These are phyloP conservation scores for Cladosporium austrohemisphaericum DNA, from an alignment of 2,329 filamentous ascomycete genomes.

Conservation along the genomic window DNA sequence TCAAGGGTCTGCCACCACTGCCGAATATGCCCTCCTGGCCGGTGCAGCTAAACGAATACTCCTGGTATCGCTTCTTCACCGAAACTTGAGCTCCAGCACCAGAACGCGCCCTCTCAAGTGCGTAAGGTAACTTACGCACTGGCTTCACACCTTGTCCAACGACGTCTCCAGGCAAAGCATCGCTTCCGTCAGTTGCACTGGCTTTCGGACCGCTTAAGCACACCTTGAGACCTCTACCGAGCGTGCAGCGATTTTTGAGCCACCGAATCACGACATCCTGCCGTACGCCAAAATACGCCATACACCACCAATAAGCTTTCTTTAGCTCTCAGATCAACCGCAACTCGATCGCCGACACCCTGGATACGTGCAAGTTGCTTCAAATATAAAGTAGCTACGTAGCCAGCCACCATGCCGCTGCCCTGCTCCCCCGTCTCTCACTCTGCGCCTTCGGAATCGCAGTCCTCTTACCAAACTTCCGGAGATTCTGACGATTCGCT, in stretches of 20 bases:
- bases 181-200: too few species aligned
- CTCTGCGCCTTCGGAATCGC: slow-evolving; percentile 27
- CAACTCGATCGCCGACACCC: neutral
- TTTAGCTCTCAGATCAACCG: slow-evolving; percentile 8
- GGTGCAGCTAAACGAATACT: slow-evolving; percentile 17
- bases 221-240: slow-evolving; percentile 18
- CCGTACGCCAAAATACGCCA: slow-evolving; percentile 7
- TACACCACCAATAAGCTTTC: slow-evolving; percentile 15
- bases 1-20: neutral
- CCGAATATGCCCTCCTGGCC: slow-evolving; percentile 4
- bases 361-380: neutral
- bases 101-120: too few species aligned
- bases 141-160: too few species aligned
- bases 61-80: slow-evolving; percentile 26
- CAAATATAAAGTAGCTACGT: slow-evolving; percentile 1
- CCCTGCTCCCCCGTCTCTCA: slow-evolving; percentile 34
- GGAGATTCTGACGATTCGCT: slow-evolving; percentile 32
- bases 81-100: slow-evolving; percentile 17
- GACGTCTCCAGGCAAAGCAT: too few species aligned
- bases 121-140: too few species aligned
- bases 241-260: slow-evolving; percentile 20
- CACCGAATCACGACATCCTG: slow-evolving; percentile 7
- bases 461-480: slow-evolving; percentile 20
- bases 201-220: too few species aligned
- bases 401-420: slow-evolving; percentile 20